Evolutionary conservation across 768 basidiomycete genomes (phyloP), one percentile per base, ranked within the genome.

Genomic region (Russula virescens): DNA sequence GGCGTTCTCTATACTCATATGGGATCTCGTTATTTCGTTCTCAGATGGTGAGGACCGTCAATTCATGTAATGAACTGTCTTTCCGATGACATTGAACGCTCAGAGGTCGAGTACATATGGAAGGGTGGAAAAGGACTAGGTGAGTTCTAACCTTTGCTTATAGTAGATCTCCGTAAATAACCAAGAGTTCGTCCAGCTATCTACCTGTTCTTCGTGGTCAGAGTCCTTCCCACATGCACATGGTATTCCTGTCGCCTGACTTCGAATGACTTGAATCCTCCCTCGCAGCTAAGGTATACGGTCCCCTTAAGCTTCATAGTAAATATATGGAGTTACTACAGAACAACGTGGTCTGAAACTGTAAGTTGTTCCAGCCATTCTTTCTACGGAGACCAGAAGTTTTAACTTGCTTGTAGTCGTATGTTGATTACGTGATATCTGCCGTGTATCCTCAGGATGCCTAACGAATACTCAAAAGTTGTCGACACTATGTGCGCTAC

Each of bases 301-400:
- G 85, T 82, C 0, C 85, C 85, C 0, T 72, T 86, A 2, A 83
- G 81, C 0, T 87, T 87, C 68, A 79, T 85, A 19, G 69, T 86
- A 49, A 85, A 86, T 61, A 68, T 85, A 0, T 72, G 62, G 31
- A 73, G 73, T 4, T 72, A 72, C 55, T 65, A 70, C 40, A 66
- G 68, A 21, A 51, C 51, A 0, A 19, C 55, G 3, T 72, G 69
- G 69, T 68, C 64, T 1, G 26, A 16, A 1, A 5, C 50, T 19
- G 72, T 66, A 53, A 65, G 64, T 55, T 38, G 10, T 38, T 9
- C 38, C 6, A 38, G 31, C 13, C 10, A 11, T 11, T 38, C 13
- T 35, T 10, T 35, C 34, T 35, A 2, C 2, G 38, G 38, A 38
- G 8, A 31, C 2, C 6, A 38, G 38, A 38, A 7, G 38, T 11